phyloP scores from a whole-genome alignment of 306 rosid genomes.

The Dalbergia cochinchinensis region DNA sequence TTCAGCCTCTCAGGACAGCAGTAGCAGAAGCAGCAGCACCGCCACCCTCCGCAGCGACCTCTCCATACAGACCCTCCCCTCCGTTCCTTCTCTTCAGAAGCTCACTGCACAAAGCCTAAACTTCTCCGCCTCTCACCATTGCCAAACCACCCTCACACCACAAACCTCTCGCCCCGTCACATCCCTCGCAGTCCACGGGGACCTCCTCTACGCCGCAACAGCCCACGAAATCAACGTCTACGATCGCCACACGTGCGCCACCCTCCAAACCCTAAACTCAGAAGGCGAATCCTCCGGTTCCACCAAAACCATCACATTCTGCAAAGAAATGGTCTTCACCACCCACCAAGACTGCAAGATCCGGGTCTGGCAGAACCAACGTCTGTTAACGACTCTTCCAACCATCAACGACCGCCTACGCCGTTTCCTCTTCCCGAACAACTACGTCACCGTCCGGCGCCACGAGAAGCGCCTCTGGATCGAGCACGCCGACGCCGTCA shows the following conservation, averaged over 20 bases:
- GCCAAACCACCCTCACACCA: constrained; percentile 55
- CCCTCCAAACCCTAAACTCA: constrained; percentile 55
- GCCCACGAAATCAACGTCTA: constrained; percentile 73
- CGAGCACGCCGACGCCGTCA: constrained; percentile 85
- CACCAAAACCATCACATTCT: constrained; percentile 68
- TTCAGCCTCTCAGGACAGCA: constrained; percentile 42
- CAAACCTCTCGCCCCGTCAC: constrained; percentile 60
- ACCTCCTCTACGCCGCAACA: constrained; percentile 77
- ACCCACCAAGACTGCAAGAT: constrained; percentile 88
- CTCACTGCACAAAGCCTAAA: constrained; percentile 52
- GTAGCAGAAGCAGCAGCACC: constrained; percentile 37
- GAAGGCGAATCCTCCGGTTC: constrained; percentile 67
- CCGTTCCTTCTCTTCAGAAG: constrained; percentile 79
- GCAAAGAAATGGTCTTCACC: constrained; percentile 57
- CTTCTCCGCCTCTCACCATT: constrained; percentile 58
- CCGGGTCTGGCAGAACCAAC: constrained; percentile 67
- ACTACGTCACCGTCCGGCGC: constrained; percentile 78
- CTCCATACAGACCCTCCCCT: constrained; percentile 83
- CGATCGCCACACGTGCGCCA: constrained; percentile 51
- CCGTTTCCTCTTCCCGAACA: constrained; percentile 71
- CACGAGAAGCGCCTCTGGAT: constrained; percentile 84
- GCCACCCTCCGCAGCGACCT: constrained; percentile 59
- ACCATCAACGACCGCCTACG: constrained; percentile 75
- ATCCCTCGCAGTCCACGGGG: constrained; percentile 62
- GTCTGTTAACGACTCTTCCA: constrained; percentile 66